Evolutionary conservation across 2,329 filamentous ascomycete genomes (phyloP).

Genomic region (Balansia obtecta): DNA sequence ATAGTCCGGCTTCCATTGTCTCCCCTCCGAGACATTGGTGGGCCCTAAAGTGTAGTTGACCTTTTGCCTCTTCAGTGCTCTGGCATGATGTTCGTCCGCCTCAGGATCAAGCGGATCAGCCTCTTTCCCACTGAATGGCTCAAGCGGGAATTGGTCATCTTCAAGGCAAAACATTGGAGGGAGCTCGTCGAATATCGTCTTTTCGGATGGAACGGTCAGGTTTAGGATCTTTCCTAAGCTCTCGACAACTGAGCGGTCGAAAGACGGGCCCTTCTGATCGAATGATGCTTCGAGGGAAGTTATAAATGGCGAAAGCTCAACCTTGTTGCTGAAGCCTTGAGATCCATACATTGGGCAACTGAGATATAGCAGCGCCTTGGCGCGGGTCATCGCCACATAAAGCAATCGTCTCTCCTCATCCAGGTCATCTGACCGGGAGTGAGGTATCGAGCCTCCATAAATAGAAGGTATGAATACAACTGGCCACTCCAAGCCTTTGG

Average conservation of each 20-base stretch:
- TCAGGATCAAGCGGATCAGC: conserved; percentile 11
- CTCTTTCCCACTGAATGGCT: conserved; percentile 36
- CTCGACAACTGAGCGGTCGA: conserved; percentile 49
- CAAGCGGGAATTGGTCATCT: conserved; percentile 56
- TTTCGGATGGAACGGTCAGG: conserved; percentile 44
- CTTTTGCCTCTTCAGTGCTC: conserved; percentile 19
- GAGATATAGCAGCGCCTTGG: conserved; percentile 74
- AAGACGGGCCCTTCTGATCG: conserved; percentile 54
- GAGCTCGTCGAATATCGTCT: conserved; percentile 39
- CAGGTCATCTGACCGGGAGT: conserved; percentile 70
- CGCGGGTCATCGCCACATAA: conserved; percentile 95
- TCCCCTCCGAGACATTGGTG: conserved; percentile 13
- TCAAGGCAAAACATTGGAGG: conserved; percentile 43
- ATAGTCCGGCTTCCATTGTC: conserved; percentile 32
- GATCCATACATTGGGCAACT: conserved; percentile 64
- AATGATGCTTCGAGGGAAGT: conserved; percentile 31
- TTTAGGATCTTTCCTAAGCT: conserved; percentile 61
- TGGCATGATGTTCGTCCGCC: conserved; percentile 10
- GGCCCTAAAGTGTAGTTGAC: conserved; percentile 9
- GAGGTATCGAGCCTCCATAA: conserved; percentile 83
- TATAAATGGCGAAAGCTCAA: conserved; percentile 62
- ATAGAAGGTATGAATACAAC: conserved; percentile 85
- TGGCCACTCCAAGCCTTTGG: conserved; percentile 94
- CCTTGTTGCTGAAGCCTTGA: conserved; percentile 41
- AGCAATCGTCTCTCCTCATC: conserved; percentile 81